Evolutionary conservation across 2,329 filamentous ascomycete species (phyloP).

Genomic region (Trichoderma sp.): DNA sequence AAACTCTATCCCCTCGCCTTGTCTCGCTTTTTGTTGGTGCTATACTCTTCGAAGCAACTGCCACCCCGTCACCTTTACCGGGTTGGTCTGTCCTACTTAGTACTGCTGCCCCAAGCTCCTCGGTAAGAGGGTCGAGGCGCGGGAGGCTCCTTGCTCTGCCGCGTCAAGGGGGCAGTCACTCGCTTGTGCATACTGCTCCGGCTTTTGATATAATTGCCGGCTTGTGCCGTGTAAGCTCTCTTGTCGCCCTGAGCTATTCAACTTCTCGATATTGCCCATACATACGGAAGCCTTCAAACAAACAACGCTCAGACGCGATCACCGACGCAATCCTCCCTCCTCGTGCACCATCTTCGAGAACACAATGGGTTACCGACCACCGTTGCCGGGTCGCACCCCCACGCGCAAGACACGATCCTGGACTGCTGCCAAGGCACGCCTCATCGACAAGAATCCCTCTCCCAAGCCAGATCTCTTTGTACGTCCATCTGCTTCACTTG

Average conservation of each 20-base stretch:
- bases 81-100: no score
- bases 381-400: background rate
- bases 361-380: slow-evolving; percentile 21
- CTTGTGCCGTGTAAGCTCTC: background rate
- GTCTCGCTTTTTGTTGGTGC: background rate
- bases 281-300: background rate
- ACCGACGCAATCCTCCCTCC: background rate
- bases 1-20: slow-evolving; percentile 17
- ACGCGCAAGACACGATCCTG: background rate
- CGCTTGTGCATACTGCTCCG: background rate
- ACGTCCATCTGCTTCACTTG: background rate
- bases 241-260: background rate
- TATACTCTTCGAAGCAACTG: no score
- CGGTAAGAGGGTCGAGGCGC: background rate
- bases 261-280: background rate
- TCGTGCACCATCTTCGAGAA: background rate
- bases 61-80: no score
- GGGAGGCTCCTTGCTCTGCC: slow-evolving; percentile 10
- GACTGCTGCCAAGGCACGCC: background rate
- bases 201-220: background rate
- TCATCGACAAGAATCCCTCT: background rate
- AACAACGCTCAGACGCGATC: background rate
- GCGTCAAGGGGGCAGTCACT: background rate
- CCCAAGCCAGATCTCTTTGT: slow-evolving; percentile 12
- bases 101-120: no score